These are phyloP conservation scores for Botrytis galanthina DNA, from an alignment of 2,329 filamentous ascomycete genomes.

Conservation along the genomic window DNA sequence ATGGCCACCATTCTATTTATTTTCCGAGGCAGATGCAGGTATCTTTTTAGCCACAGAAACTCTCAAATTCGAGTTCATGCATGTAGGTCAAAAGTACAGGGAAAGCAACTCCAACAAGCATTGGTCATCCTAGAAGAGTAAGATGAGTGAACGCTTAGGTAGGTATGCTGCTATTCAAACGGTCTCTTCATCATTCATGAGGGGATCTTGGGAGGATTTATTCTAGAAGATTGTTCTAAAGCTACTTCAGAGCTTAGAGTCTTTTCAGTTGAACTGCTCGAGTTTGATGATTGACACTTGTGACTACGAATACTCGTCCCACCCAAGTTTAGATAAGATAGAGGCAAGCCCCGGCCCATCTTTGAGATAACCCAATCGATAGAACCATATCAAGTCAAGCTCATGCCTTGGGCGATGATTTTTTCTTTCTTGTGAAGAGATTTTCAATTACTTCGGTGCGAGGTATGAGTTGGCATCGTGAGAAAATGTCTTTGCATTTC, in stretches of 20 bases:
- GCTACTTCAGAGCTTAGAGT: neutral
- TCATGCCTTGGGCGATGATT: neutral
- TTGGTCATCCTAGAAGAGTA: slow-evolving; percentile 6
- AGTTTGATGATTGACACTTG: neutral
- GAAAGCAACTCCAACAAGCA: slow-evolving; percentile 1
- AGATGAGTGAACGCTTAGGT: neutral
- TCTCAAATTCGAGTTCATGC: slow-evolving; percentile 20
- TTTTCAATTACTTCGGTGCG: neutral
- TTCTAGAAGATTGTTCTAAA: neutral
- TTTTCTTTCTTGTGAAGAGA: slow-evolving; percentile 5
- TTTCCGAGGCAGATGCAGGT: neutral
- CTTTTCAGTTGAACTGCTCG: neutral
- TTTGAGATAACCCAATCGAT: neutral
- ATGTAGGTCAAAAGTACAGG: slow-evolving; percentile 17
- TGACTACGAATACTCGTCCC: neutral
- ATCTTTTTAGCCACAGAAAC: slow-evolving; percentile 8
- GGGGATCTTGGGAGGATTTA: neutral
- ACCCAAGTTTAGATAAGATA: slow-evolving; percentile 5
- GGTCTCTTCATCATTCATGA: neutral
- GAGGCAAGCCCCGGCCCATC: neutral
- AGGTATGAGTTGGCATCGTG: slow-evolving; percentile 12
- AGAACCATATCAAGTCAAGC: neutral
- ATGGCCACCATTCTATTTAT: neutral
- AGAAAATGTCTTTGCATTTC: slow-evolving; percentile 4
- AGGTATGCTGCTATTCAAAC: neutral